phyloP scores from a whole-genome alignment of 352 stramenopile genomes.

The Blastocystis sp. region DNA sequence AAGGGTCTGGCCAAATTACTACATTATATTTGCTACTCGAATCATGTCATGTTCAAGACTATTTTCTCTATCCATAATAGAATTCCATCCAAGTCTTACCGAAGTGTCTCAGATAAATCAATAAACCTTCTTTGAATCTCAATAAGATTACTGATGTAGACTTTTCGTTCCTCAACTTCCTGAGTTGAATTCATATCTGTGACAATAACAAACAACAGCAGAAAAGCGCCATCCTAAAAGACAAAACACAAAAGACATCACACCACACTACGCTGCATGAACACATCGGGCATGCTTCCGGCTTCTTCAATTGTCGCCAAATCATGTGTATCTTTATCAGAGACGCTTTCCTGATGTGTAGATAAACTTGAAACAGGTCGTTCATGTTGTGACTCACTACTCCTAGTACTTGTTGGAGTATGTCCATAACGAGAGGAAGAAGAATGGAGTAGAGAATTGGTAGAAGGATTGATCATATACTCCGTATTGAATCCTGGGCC shows the following conservation, averaged over 20 bases:
- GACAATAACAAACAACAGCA: neutral
- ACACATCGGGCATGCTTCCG: slow-evolving; percentile 7
- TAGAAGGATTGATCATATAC: neutral
- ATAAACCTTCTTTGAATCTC: neutral
- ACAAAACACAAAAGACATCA: neutral
- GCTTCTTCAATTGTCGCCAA: slow-evolving; percentile 14
- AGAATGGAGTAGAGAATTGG: neutral
- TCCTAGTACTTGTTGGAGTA: neutral
- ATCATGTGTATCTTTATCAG: neutral
- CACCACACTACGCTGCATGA: slow-evolving; percentile 10
- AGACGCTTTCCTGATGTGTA: neutral
- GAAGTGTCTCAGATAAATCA: neutral
- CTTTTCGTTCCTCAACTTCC: neutral
- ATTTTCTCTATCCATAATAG: neutral
- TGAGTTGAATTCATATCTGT: neutral
- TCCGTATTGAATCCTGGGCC: neutral
- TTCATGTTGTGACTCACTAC: neutral
- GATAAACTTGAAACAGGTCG: neutral
- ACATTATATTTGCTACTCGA: slow-evolving; percentile 6
- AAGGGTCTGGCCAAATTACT: neutral
- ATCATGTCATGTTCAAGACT: slow-evolving; percentile 23
- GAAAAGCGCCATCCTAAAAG: neutral
- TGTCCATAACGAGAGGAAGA: neutral
- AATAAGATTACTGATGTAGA: neutral
- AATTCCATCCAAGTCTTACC: neutral